Evolutionary conservation across 208 protist species (phyloP).

Genomic region (Trypanosomatidae sp.): DNA sequence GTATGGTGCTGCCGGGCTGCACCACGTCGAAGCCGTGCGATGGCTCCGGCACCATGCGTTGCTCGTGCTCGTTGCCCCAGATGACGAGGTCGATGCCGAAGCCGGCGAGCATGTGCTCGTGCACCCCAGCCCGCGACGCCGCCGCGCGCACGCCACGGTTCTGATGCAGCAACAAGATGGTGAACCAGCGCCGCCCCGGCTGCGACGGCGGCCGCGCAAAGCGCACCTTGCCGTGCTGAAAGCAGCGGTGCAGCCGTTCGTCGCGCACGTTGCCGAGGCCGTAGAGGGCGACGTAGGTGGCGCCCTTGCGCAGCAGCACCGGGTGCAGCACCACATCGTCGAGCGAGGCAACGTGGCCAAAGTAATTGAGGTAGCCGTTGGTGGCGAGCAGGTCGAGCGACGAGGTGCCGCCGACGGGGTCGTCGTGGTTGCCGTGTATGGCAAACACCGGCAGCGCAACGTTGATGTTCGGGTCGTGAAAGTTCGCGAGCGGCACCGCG

Average conservation of each 20-base stretch:
- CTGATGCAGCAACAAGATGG: constrained; percentile 96
- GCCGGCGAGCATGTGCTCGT: constrained; percentile 86
- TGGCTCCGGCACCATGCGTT: constrained; percentile 84
- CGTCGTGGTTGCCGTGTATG: constrained; percentile 99
- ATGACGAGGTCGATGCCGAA: constrained; percentile 95
- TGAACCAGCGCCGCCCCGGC: constrained; percentile 88
- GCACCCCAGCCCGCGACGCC: constrained; percentile 81
- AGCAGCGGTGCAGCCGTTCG: constrained; percentile 95
- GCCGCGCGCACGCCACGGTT: constrained; percentile 85
- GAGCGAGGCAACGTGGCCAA: constrained; percentile 90
- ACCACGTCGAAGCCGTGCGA: constrained; percentile 86
- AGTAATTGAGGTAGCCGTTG: constrained; percentile 97
- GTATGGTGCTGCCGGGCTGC: constrained; percentile 96
- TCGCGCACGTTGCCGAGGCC: constrained; percentile 97
- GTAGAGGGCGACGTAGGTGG: constrained; percentile 96
- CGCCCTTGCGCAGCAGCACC: constrained; percentile 88
- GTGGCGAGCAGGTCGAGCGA: constrained; percentile 93
- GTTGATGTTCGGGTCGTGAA: constrained; percentile 97
- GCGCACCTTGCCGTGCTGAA: constrained; percentile 89
- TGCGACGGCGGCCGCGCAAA: constrained; percentile 77
- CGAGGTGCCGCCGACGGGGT: constrained; percentile 92
- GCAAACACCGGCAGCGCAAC: constrained; percentile 96
- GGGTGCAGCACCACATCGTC: constrained; percentile 92
- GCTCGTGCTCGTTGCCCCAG: constrained; percentile 99
- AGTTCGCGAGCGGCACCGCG: constrained; percentile 70